Conservation (phyloP, 768 basidiomycete species). For the Chlorophyllum brunneum region DNA sequence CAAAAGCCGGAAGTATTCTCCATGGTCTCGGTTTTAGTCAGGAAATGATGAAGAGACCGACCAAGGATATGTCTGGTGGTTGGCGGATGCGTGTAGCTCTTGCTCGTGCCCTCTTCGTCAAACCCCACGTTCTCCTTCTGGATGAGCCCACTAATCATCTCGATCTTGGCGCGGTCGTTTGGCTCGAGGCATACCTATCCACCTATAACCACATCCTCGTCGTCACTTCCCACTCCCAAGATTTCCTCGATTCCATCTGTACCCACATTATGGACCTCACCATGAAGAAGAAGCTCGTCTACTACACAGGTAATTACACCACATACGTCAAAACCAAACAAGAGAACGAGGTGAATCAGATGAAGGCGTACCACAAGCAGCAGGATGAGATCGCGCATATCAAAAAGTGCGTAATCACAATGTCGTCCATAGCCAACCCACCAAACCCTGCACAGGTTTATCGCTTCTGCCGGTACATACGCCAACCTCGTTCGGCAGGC, state of each 20-base stretch:
- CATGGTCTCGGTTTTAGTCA: conserved; percentile 92
- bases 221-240: conserved; percentile 97
- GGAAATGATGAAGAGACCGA: conserved; percentile 93
- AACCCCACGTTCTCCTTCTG: conserved; percentile 91
- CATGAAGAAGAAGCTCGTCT: conserved; percentile 85
- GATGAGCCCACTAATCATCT: conserved; percentile 94
- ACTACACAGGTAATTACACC: conserved; percentile 95
- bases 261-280: conserved; percentile 98
- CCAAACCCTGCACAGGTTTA: conserved; percentile 58
- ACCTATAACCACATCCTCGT: conserved; percentile 99
- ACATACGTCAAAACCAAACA: conserved; percentile 94
- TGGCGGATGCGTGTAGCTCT: conserved; percentile 99
- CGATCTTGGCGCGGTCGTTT: conserved; percentile 96
- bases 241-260: conserved; percentile 98
- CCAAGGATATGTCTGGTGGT: conserved; percentile 98
- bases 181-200: conserved; percentile 96
- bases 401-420: conserved; percentile 67
- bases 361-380: conserved; percentile 99
- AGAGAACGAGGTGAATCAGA: conserved; percentile 99
- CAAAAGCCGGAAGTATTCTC: conserved; percentile 94
- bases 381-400: conserved; percentile 98
- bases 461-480: conserved; percentile 99
- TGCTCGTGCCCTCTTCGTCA: conserved; percentile 92
- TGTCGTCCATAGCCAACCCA: conserved; percentile 1
- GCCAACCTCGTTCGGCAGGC: conserved; percentile 98